Evolutionary conservation across 2,329 filamentous ascomycete species (phyloP), one percentile per base, ranked within the genome.

Genomic region (Balansia obtecta): DNA sequence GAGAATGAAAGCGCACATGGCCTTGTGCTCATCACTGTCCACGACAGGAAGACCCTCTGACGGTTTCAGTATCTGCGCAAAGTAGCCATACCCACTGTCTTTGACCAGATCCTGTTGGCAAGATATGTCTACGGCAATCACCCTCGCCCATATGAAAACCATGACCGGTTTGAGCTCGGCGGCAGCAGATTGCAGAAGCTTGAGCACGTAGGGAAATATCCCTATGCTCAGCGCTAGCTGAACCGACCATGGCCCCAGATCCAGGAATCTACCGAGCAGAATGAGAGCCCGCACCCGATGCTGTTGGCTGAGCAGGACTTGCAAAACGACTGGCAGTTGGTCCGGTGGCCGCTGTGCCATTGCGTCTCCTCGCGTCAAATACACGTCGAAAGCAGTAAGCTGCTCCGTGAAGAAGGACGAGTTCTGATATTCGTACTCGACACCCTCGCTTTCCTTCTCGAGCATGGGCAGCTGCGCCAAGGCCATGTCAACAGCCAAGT

Each of bases 111-210:
- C 93, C 54, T 84, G 83, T 65, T 98, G 93, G 61, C 93, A 96
- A 1, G 87, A 88, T 53, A 93, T 83, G 62, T 98, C 93, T 6
- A 98, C 93, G 8, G 93, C 93, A 56, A 98, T 80, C 42, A 98
- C 88, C 46, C 93, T 81, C 6, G 93, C 90, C 93, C 93, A 98
- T 55, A 98, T 98, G 66, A 97, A 98, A 5, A 98, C 90, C 93
- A 98, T 97, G 53, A 97, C 90, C 0, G 93, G 91, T 63, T 97
- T 97, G 54, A 98, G 71, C 66, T 98, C 93, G 45, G 88, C 80
- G 0, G 93, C 93, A 45, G 94, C 91, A 4, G 93, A 97, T 65
- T 98, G 93, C 16, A 98, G 73, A 27, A 98, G 74, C 68, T 98
- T 98, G 34, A 98, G 72, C n/a, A 98, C 93, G 63, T 98, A 98